Evolutionary conservation across 257 asterid genomes (phyloP).

Genomic region (Fraxinus pennsylvanica): DNA sequence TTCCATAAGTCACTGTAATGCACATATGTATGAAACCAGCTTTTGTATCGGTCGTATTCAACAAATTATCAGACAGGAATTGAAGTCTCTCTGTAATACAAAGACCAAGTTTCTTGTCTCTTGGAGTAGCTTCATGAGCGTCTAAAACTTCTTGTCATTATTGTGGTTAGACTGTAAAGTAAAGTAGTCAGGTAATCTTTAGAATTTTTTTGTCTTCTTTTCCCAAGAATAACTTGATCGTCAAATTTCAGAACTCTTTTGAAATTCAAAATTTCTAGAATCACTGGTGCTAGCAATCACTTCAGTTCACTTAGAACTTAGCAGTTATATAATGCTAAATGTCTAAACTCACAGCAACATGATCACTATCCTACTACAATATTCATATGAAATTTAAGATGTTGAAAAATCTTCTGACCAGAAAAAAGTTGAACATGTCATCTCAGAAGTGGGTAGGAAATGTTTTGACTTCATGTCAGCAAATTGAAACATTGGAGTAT

Average conservation of each 20-base stretch:
- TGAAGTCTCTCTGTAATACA: neutral
- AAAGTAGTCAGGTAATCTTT: neutral
- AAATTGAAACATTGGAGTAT: neutral
- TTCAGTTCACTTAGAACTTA: neutral
- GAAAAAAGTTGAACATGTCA: neutral
- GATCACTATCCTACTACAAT: neutral
- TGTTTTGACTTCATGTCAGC: neutral
- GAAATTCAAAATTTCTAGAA: neutral
- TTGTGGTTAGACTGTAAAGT: neutral
- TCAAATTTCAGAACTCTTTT: neutral
- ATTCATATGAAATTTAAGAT: neutral
- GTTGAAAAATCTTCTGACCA: neutral
- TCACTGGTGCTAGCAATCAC: neutral
- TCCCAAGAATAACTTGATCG: neutral
- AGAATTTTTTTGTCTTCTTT: neutral
- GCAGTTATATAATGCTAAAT: neutral
- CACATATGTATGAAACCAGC: neutral
- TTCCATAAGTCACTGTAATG: neutral
- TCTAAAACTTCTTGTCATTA: neutral
- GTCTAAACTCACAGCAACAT: neutral
- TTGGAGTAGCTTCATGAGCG: neutral
- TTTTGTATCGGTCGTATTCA: neutral
- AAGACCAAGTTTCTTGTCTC: neutral
- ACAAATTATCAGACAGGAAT: neutral
- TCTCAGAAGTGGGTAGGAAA: neutral